Base-by-base conservation (phyloP, 2,329 filamentous ascomycete genomes). In the Verticillium isaacii region DNA sequence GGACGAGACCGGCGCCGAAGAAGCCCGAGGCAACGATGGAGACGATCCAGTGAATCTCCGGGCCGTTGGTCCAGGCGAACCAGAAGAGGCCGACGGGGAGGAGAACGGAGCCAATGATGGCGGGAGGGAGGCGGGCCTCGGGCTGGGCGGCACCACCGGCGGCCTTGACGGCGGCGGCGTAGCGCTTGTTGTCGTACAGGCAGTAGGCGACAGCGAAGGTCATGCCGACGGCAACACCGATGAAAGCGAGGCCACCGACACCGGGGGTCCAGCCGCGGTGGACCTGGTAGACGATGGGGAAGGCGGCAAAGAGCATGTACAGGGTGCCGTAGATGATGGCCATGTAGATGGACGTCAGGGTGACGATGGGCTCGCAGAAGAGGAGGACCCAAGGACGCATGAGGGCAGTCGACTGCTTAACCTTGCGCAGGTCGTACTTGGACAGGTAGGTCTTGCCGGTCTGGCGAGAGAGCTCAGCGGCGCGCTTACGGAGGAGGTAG, bases 171-270 rank as follows among this genome's bases (percentile, higher is more conserved):
- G 74, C 67, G 17, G 70, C 75, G 50, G 74, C 68, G 68, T 87
- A 88, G 11, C 83, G 77, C 65, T 77, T 80, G 72, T 87, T 86
- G 62, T 83, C 80, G 62, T 75, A 74, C 52, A 84, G 73, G 65
- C 78, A 80, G 64, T 85, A 86, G 1, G 73, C 63, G 1, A 87
- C 79, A 1, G 84, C 85, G n/a, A 77, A 58, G 1, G 86, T 61
- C 80, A 90, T 87, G 61, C 89, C 88, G 7, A 89, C 80, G 2
- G 83, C 81, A 7, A 90, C 82, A 32, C 88, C 88, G 17, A 88
- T 69, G 69, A 91, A 89, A 1, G 89, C 77, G 14, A 89, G 77
- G 19, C 85, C 84, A 6, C 83, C 82, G 50, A 86, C 77, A 7
- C 85, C 85, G n/a, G 78, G 73, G 36, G 75, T 79, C 85, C 85